phyloP scores from a whole-genome alignment of 2,329 filamentous ascomycete species.

The Aspergillus aculeatus region DNA sequence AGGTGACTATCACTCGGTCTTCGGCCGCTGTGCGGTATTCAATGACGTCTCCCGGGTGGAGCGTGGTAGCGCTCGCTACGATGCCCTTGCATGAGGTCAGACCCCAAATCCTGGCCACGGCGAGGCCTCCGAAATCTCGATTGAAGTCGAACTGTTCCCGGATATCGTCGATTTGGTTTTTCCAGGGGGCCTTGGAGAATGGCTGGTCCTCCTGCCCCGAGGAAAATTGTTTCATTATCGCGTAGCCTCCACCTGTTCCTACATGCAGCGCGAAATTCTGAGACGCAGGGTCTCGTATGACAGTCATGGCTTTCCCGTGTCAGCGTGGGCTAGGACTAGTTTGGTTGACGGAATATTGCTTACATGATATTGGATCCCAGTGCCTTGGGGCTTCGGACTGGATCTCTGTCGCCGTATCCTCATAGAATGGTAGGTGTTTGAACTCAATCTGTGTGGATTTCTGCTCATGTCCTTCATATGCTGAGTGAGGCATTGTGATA shows the following conservation, averaged over 20 bases:
- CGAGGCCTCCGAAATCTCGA: slow-evolving; percentile 51
- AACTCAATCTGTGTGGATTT: slow-evolving; percentile 6
- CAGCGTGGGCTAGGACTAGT: slow-evolving; percentile 8
- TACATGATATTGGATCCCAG: slow-evolving; percentile 39
- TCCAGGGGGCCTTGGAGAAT: slow-evolving; percentile 27
- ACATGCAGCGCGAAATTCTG: slow-evolving; percentile 28
- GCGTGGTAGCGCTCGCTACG: slow-evolving; percentile 50
- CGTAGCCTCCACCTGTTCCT: slow-evolving; percentile 30
- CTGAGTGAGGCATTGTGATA: slow-evolving; percentile 19
- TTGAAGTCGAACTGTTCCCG: slow-evolving; percentile 50
- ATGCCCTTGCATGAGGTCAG: slow-evolving; percentile 50
- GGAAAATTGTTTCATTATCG: slow-evolving; percentile 18
- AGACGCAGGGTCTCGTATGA: slow-evolving; percentile 13
- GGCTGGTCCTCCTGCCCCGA: slow-evolving; percentile 3
- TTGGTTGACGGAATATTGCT: not conserved
- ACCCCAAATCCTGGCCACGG: slow-evolving; percentile 55
- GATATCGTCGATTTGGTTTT: slow-evolving; percentile 29
- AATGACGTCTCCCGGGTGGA: slow-evolving; percentile 58
- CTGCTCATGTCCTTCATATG: slow-evolving; percentile 15
- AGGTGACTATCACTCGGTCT: slow-evolving; percentile 43
- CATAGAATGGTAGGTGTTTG: slow-evolving; percentile 24
- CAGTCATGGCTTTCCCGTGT: slow-evolving; percentile 28
- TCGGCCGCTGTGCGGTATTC: slow-evolving; percentile 54
- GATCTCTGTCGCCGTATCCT: slow-evolving; percentile 10
- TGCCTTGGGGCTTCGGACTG: slow-evolving; percentile 17